Percentiles rank a stretch among this genome's conserved stretches.
These are phyloP conservation scores for Glycine tomentella DNA, from an alignment of 306 rosid genomes.

Conservation along the genomic window DNA sequence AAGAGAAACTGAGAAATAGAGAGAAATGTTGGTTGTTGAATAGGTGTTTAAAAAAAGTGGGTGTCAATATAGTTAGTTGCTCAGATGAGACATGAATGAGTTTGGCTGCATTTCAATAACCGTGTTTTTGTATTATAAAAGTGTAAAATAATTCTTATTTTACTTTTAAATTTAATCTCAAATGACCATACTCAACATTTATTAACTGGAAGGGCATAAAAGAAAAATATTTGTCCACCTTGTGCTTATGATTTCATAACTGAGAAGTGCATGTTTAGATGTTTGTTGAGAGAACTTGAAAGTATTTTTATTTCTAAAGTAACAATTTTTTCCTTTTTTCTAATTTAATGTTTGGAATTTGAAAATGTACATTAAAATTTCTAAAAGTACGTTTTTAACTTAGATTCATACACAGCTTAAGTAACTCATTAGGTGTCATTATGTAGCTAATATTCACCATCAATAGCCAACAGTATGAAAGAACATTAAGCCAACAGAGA, in stretches of 20 bases:
- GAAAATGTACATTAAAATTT: too few relatives aligned
- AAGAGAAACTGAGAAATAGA: too few relatives aligned
- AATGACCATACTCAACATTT: neutral
- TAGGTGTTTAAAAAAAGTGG: too few relatives aligned
- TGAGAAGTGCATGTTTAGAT: neutral
- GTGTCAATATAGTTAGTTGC: too few relatives aligned
- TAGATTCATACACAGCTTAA: neutral
- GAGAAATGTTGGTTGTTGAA: too few relatives aligned
- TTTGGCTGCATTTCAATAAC: neutral
- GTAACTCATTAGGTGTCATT: slow-evolving; percentile 5
- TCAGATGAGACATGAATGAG: neutral
- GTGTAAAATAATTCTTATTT: neutral
- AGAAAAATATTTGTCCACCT: neutral
- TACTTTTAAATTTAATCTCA: neutral
- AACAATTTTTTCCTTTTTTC: too few relatives aligned
- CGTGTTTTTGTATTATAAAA: neutral
- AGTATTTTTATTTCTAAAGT: too few relatives aligned
- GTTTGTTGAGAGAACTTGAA: too few relatives aligned
- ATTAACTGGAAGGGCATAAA: neutral
- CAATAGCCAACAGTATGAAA: neutral
- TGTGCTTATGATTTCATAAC: slow-evolving; percentile 27
- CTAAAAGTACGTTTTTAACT: too few relatives aligned
- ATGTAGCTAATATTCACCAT: neutral
- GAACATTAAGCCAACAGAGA: neutral
- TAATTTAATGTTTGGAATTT: too few relatives aligned